phyloP scores from a whole-genome alignment of 768 basidiomycete species.

The Mycena chlorophos region DNA sequence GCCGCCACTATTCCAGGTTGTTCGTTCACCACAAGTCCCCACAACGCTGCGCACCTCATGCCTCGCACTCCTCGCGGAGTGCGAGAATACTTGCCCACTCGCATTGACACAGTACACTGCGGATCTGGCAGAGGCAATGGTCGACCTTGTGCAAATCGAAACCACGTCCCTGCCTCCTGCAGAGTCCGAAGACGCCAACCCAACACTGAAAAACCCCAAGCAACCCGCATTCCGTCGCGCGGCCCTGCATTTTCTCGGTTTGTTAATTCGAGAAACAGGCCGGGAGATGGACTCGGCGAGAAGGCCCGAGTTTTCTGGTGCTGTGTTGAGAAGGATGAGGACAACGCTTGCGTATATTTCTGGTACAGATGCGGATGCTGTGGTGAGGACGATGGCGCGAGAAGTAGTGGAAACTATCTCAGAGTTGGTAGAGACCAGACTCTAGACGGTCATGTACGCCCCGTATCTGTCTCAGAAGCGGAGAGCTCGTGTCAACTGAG shows the following conservation, averaged over 20 bases:
- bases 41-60: constrained; percentile 67
- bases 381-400: constrained; percentile 74
- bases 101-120: constrained; percentile 63
- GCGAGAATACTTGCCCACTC: constrained; percentile 61
- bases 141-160: constrained; percentile 77
- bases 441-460: constrained; percentile 50
- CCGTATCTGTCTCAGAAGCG: constrained; percentile 93
- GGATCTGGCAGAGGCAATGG: constrained; percentile 64
- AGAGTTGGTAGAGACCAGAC: constrained; percentile 46
- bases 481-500: constrained; percentile 67
- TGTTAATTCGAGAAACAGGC: constrained; percentile 63
- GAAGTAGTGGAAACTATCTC: constrained; percentile 61
- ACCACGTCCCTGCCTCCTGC: constrained; percentile 34
- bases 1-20: constrained; percentile 65
- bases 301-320: constrained; percentile 34
- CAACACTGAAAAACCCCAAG: constrained; percentile 59
- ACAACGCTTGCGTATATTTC: constrained; percentile 69
- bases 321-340: constrained; percentile 49
- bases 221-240: constrained; percentile 82
- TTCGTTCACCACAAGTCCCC: constrained; percentile 63
- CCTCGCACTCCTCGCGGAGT: constrained; percentile 68
- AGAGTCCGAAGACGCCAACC: constrained; percentile 46
- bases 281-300: constrained; percentile 42
- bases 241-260: constrained; percentile 77
- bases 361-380: constrained; percentile 67